phyloP scores from a whole-genome alignment of 2,329 filamentous ascomycete species.

The Diaporthe eres region DNA sequence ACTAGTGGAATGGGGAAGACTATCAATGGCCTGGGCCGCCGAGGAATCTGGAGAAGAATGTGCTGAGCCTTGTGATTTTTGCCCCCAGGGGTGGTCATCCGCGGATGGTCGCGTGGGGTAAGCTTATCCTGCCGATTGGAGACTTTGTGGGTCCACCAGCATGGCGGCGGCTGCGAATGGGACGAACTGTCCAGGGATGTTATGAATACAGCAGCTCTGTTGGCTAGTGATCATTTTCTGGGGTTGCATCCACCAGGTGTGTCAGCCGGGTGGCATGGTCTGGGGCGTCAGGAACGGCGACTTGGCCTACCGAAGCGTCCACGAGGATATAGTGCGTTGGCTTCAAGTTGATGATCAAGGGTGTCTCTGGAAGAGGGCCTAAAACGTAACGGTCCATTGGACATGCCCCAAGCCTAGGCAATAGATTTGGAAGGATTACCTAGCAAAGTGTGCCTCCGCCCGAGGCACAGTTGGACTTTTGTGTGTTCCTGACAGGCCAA shows the following conservation, averaged over 20 bases:
- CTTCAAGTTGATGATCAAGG: constrained; percentile 25
- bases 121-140: constrained; percentile 5
- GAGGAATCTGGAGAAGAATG: constrained; percentile 14
- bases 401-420: not conserved
- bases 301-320: constrained; percentile 20
- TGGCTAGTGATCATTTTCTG: constrained; percentile 5
- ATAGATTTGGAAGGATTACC: not conserved
- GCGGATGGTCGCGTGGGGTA: constrained; percentile 30
- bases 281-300: constrained; percentile 10
- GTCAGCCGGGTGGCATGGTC: constrained; percentile 20
- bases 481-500: constrained; percentile 31
- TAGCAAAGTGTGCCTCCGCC: not conserved
- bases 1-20: not conserved
- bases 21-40: constrained; percentile 5
- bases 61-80: constrained; percentile 27
- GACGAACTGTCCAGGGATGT: constrained; percentile 25
- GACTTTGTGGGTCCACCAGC: not conserved
- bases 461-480: not conserved
- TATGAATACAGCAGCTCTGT: not conserved
- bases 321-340: not conserved
- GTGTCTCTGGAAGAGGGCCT: not conserved
- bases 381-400: not conserved
- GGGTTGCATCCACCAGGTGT: constrained; percentile 12
- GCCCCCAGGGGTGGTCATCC: constrained; percentile 15
- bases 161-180: constrained; percentile 9